phyloP scores from a whole-genome alignment of 2,329 filamentous ascomycete species.

The Paracorniculantispora psalliotae region DNA sequence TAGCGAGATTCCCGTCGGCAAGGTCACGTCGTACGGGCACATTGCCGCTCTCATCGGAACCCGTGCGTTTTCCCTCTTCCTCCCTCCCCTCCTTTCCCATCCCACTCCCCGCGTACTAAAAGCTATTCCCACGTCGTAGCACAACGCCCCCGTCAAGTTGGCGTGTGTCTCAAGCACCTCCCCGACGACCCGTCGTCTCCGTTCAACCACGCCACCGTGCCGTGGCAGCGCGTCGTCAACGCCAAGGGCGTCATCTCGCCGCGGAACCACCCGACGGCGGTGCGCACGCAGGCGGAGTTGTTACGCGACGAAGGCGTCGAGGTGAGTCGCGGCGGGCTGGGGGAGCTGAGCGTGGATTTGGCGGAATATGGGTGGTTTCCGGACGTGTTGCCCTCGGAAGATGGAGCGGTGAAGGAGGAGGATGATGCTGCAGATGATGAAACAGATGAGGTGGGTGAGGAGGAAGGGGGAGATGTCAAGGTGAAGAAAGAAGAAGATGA shows the following conservation, averaged over 20 bases:
- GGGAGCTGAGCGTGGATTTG: conserved; percentile 49
- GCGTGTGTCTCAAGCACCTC: conserved; percentile 83
- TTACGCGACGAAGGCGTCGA: conserved; percentile 48
- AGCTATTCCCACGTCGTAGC: no score
- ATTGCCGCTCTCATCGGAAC: conserved; percentile 69
- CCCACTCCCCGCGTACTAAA: no score
- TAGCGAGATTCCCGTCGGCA: conserved; percentile 77
- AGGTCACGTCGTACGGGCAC: conserved; percentile 83
- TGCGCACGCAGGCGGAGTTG: conserved; percentile 45
- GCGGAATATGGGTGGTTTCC: conserved; percentile 54
- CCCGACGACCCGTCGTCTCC: conserved; percentile 42
- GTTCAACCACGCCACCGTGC: conserved; percentile 75
- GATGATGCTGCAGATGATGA: no score
- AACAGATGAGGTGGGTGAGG: no score
- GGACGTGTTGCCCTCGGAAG: conserved; percentile 41
- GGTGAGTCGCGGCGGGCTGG: conserved; percentile 44
- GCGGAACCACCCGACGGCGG: conserved; percentile 49
- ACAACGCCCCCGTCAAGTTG: conserved; percentile 76
- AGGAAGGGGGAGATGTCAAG: not conserved
- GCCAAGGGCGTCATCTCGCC: conserved; percentile 81
- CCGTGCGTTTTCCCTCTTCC: conserved; percentile 46
- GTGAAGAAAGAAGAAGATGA: not conserved
- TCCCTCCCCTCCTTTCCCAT: not conserved
- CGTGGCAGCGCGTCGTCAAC: conserved; percentile 93
- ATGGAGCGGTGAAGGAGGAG: conserved; percentile 4